Conservation (phyloP, 1,139 yeast genomes). For the Saccharomycopsis hybrid region DNA sequence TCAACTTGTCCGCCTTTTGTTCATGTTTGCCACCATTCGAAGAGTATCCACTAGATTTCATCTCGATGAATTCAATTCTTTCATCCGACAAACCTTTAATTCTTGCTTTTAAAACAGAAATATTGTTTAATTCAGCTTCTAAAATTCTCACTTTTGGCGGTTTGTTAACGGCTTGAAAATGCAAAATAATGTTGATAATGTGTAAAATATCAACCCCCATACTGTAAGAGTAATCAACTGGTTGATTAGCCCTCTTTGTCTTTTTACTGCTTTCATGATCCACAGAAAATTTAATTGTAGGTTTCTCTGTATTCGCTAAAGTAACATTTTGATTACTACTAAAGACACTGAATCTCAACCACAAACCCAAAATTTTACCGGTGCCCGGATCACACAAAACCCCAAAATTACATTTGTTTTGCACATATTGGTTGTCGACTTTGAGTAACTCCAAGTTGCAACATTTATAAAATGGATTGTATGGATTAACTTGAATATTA, state of each 20-base stretch:
- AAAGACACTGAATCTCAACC: constrained; percentile 51
- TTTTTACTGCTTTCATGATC: constrained; percentile 20
- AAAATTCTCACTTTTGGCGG: constrained; percentile 58
- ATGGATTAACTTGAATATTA: constrained; percentile 62
- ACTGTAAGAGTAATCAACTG: constrained; percentile 55
- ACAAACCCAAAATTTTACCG: constrained; percentile 75
- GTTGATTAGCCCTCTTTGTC: constrained; percentile 63
- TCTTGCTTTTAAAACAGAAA: constrained; percentile 71
- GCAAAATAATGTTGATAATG: constrained; percentile 48
- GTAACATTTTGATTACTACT: constrained; percentile 21
- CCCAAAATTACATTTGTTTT: constrained; percentile 77
- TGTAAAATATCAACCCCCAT: constrained; percentile 78
- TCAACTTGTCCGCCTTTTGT: constrained; percentile 52
- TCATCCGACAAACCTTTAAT: constrained; percentile 79
- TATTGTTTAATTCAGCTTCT: constrained; percentile 71
- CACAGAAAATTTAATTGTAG: constrained; percentile 19
- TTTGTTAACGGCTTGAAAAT: constrained; percentile 42
- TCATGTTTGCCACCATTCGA: constrained; percentile 1
- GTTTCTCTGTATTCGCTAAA: constrained; percentile 18
- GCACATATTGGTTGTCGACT: constrained; percentile 58
- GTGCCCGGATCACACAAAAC: constrained; percentile 61
- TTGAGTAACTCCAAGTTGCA: constrained; percentile 75
- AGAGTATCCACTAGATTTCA: constrained; percentile 23
- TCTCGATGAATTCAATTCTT: constrained; percentile 70
- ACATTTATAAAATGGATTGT: constrained; percentile 78